Evolutionary conservation across 2,329 filamentous ascomycete genomes (phyloP), one percentile per base, ranked within the genome.

Genomic region (Fusarium xylarioides): DNA sequence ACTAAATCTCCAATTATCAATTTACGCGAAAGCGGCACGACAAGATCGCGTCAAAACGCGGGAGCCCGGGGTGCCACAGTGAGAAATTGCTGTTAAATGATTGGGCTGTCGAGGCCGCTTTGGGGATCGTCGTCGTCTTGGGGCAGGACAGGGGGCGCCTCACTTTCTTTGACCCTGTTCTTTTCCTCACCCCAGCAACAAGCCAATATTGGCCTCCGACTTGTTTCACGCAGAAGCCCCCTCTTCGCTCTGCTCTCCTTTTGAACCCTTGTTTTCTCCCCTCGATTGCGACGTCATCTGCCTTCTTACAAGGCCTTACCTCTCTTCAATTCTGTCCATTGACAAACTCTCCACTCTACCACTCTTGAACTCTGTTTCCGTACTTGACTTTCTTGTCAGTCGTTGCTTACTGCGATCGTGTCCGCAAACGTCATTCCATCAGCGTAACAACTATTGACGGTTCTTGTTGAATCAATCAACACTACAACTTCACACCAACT

Each of bases 1-100:
- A 38, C 21, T 42, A 30, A 46, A n/a, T 53, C 28, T 28, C 32
- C 38, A 67, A 59, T 62, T 37, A 21, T 34, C 66, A 78, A 75
- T 81, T 78, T 75, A 80, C 79, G 75, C 79, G 79, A 80, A 78
- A 71, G 40, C 50, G 62, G 68, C 77, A 74, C 80, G 78, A 70
- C 59, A 57, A 47, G 66, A 68, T 73, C 74, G 74, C 70, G 76
- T 35, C 66, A 50, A 55, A 37, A 65, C 67, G 52, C 66, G 67
- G 26, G 34, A 59, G 12, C 28, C 19, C 19, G 49, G 42, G 42
- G 32, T 30, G 43, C 63, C 76, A 37, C 32, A 68, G 59, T 61
- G 53, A 46, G 61, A 40, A 73, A 68, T 37, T 52, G 28, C 54
- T 67, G 32, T 64, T 64, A 59, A 35, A 42, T 68, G 58, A 64